Conservation (phyloP, 78 protist species). For the Blattamonas nauphoetae region DNA sequence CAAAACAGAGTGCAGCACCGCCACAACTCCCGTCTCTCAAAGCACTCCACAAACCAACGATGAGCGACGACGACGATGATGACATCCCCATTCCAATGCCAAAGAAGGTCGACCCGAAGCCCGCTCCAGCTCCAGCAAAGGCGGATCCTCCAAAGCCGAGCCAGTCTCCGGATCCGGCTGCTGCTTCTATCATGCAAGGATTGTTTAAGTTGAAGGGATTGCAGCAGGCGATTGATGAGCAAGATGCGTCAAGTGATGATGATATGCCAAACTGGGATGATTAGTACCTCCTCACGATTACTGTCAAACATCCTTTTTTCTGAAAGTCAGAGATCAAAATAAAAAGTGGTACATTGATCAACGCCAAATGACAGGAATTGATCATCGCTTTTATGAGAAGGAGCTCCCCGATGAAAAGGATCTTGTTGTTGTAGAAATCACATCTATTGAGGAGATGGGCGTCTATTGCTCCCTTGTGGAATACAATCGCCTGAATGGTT, state of each 20-base stretch:
- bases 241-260: background rate
- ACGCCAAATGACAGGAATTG: too few relatives aligned
- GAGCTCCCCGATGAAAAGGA: conserved; percentile 82
- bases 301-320: too few relatives aligned
- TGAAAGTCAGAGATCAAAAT: too few relatives aligned
- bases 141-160: background rate
- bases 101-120: too few relatives aligned
- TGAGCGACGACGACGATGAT: background rate
- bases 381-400: conserved; percentile 72
- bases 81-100: background rate
- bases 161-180: background rate
- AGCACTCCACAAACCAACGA: background rate
- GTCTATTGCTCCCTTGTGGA: conserved; percentile 71
- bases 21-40: background rate
- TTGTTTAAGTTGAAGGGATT: background rate
- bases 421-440: conserved; percentile 71
- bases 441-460: conserved; percentile 74
- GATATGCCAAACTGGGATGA: background rate
- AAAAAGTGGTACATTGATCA: too few relatives aligned
- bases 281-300: too few relatives aligned
- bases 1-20: background rate
- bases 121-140: background rate
- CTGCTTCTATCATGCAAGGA: background rate
- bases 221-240: background rate
- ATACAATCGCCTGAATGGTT: conserved; percentile 75